These are phyloP conservation scores for slime mould (Dictyostelium discoideum) DNA, from an alignment of 78 protist genomes.

Conservation along the genomic window dicty_2.7 NC_007089.4:1857001-1857500, in stretches of 20 bases:
- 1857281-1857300: slow-evolving; percentile 19
- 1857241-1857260: slow-evolving; percentile 70
- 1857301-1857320: slow-evolving; percentile 31
- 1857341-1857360: not conserved
- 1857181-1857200: slow-evolving; percentile 64
- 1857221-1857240: slow-evolving; percentile 66
- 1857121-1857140: not conserved
- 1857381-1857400: not conserved
- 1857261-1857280: slow-evolving; percentile 50
- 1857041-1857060: no score
- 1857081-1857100: no score
- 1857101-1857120: no score
- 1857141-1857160: slow-evolving; percentile 74
- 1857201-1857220: slow-evolving; percentile 81
- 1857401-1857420: no score
- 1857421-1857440: not conserved
- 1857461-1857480: not conserved
- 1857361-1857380: not conserved
- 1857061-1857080: no score
- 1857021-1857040: no score
- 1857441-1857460: no score
- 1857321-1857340: slow-evolving; percentile 28
- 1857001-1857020: not conserved
- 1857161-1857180: slow-evolving; percentile 71
- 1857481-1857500: not conserved